A percentile compares a stretch with the other conserved stretches of the same genome.
Conservation (phyloP, 116 monocot genomes). For the Thalassia testudinum region DNA sequence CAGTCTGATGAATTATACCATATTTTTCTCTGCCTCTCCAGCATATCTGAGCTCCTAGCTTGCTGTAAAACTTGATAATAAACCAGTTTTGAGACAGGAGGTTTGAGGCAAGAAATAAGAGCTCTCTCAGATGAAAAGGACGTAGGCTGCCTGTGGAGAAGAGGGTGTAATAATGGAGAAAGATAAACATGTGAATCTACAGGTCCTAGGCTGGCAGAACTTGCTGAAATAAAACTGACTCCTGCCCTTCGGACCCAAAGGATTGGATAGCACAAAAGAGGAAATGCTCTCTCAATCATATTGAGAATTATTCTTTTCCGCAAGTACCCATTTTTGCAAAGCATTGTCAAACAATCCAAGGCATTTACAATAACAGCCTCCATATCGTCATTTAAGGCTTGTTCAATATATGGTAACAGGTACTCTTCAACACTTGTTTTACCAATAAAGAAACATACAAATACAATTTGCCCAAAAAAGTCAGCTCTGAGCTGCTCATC, state of each 20-base stretch:
- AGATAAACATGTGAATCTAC: conserved; percentile 89
- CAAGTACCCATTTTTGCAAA: conserved; percentile 68
- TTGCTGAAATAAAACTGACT: conserved; percentile 65
- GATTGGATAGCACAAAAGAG: conserved; percentile 80
- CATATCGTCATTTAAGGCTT: conserved; percentile 71
- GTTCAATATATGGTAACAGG: conserved; percentile 88
- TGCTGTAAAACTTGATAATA: conserved; percentile 71
- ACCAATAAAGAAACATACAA: conserved; percentile 91
- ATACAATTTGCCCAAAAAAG: conserved; percentile 82
- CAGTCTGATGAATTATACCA: conserved; percentile 62
- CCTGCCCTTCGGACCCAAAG: conserved; percentile 78
- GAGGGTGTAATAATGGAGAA: conserved; percentile 57
- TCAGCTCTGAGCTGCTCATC: conserved; percentile 82
- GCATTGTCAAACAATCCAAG: conserved; percentile 78
- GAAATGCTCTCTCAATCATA: conserved; percentile 73
- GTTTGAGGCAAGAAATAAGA: conserved; percentile 77
- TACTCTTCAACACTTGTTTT: conserved; percentile 92
- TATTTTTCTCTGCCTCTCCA: conserved; percentile 90
- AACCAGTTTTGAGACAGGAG: conserved; percentile 58
- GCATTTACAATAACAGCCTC: conserved; percentile 88
- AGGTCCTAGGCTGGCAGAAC: conserved; percentile 65
- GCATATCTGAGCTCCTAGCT: conserved; percentile 62
- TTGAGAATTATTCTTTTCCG: conserved; percentile 68
- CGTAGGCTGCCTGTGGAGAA: conserved; percentile 69
- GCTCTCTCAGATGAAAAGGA: conserved; percentile 47